Base-by-base conservation (phyloP, 495 filamentous ascomycete genomes). In the Podospora fimiseda region DNA sequence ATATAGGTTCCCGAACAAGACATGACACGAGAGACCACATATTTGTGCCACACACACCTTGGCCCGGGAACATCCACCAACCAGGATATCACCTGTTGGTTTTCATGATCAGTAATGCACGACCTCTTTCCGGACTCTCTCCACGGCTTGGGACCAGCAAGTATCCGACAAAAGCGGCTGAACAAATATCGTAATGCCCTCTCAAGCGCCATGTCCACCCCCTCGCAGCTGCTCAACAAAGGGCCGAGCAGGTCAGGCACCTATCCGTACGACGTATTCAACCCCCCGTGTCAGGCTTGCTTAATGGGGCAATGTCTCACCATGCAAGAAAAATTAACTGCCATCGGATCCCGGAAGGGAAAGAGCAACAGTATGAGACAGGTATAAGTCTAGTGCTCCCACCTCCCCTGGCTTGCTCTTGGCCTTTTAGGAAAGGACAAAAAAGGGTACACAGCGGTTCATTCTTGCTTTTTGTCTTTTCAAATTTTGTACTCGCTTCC, bases 111-210 rank as follows among this genome's bases (percentile, higher is more conserved):
- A 48, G 50, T 48, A 20, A 24, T 39, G 23, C 14, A 37, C 33
- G 18, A 36, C 54, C 16, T 42, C 52, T 43, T 45, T 56, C 33
- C 60, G 65, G 65, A 65, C 60, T 61, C 62, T 65, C 64, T 63
- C 60, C 62, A 63, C 55, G 46, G 39, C 48, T 43, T 48, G 21
- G 38, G 56, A 54, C 63, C 52, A 56, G 43, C 52, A 51, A 30
- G 49, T 45, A 49, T 48, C 49, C 30, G 41, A 11, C 27, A 33
- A 33, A n/a, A 33, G 27, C 27, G 27, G 27, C 27, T 33, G 27
- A 33, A 11, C 27, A 11, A 33, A 33, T 33, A 11, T n/a, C n/a
- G n/a, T n/a, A n/a, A n/a, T n/a, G n/a, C n/a, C n/a, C n/a, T n/a
- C n/a, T n/a, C n/a, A n/a, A n/a, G n/a, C 23, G 38, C 20, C 18